Conservation (phyloP, 108 stramenopile species). For the Epithemia pelagica region DNA sequence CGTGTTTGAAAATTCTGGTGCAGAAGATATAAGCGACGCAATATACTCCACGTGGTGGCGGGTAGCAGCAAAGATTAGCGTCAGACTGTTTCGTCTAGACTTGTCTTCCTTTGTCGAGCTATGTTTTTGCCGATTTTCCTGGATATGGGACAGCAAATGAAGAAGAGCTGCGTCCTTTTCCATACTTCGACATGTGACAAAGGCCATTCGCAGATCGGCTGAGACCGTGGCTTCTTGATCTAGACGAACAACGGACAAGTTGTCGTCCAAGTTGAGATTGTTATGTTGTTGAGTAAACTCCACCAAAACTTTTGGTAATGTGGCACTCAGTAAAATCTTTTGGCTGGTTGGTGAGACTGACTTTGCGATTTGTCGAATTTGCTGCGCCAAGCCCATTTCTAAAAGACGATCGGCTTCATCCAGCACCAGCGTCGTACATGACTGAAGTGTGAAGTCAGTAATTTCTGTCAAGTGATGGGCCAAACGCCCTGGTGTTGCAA, state of each 20-base stretch:
- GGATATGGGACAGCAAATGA: conserved; percentile 84
- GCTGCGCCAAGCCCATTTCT: conserved; percentile 97
- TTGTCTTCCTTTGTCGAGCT: conserved; percentile 13
- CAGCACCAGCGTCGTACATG: conserved; percentile 85
- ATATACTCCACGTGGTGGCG: conserved; percentile 96
- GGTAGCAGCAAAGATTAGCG: conserved; percentile 93
- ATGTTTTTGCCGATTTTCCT: conserved; percentile 37
- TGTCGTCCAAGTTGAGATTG: conserved; percentile 58
- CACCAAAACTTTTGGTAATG: conserved; percentile 90
- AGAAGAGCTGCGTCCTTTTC: conserved; percentile 95
- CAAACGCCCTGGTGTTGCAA: conserved; percentile 97
- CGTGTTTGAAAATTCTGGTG: conserved; percentile 47
- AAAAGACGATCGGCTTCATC: conserved; percentile 99
- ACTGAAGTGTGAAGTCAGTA: conserved; percentile 77
- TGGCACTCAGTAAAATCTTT: conserved; percentile 93
- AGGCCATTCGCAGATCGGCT: conserved; percentile 88
- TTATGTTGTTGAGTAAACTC: conserved; percentile 91
- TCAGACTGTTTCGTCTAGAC: conserved; percentile 65
- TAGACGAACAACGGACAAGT: conserved; percentile 92
- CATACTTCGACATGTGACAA: conserved; percentile 78
- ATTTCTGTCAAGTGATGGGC: conserved; percentile 96
- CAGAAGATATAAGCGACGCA: conserved; percentile 59
- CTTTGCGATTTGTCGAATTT: conserved; percentile 70
- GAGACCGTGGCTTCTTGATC: conserved; percentile 92
- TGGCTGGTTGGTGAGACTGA: conserved; percentile 78